These are phyloP conservation scores for Dothidotthia symphoricarpi DNA, from an alignment of 2,329 filamentous ascomycete genomes.

Conservation along the genomic window DNA sequence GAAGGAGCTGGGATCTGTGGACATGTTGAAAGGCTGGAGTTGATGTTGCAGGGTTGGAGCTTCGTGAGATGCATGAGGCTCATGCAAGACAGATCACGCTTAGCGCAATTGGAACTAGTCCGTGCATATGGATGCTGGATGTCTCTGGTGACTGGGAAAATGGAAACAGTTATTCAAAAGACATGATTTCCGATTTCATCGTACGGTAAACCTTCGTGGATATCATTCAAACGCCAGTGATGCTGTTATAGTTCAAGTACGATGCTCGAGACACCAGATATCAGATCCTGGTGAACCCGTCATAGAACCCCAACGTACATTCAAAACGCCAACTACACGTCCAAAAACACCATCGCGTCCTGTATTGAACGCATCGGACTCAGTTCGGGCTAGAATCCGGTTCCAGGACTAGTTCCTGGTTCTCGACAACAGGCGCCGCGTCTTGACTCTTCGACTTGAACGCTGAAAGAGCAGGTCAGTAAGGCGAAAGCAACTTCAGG, in stretches of 20 bases:
- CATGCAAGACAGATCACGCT: constrained; percentile 23
- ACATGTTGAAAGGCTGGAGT: constrained; percentile 24
- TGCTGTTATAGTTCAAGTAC: constrained; percentile 1
- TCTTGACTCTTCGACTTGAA: constrained; percentile 43
- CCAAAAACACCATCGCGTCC: neutral
- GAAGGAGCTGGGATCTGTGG: constrained; percentile 21
- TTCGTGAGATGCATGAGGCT: constrained; percentile 18
- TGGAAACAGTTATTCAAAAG: neutral
- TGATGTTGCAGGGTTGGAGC: constrained; percentile 10
- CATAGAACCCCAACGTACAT: too few relatives aligned
- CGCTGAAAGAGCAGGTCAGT: constrained; percentile 26
- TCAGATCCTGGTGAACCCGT: too few relatives aligned
- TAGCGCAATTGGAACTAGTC: constrained; percentile 8
- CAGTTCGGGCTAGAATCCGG: constrained; percentile 23
- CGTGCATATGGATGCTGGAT: too few relatives aligned
- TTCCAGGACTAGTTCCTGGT: constrained; percentile 12
- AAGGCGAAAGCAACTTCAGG: neutral
- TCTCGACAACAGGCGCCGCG: constrained; percentile 18
- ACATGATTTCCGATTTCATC: neutral
- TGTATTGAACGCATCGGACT: neutral
- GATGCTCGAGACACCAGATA: constrained; percentile 1
- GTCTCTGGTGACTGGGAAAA: neutral
- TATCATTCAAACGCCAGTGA: constrained; percentile 27
- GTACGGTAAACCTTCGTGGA: constrained; percentile 11
- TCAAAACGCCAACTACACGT: neutral